phyloP scores from a whole-genome alignment of 2,329 filamentous ascomycete genomes.

The Aspergillus sp. region DNA sequence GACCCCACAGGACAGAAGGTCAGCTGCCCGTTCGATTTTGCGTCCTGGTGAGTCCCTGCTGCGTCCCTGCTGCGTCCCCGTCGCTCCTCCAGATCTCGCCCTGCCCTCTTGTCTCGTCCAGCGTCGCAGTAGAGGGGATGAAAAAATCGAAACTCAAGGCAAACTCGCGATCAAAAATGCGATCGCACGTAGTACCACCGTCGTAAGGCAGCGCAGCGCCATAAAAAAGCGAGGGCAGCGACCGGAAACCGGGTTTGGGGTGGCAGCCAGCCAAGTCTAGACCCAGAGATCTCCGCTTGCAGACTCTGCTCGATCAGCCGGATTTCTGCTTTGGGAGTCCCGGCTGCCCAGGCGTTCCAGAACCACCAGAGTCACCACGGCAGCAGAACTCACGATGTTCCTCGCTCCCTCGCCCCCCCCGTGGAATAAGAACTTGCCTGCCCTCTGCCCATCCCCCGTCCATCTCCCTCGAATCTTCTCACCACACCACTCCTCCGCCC shows the following conservation, averaged over 20 bases:
- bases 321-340: slow-evolving; percentile 22
- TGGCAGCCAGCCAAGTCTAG: slow-evolving; percentile 14
- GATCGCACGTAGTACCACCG: not conserved
- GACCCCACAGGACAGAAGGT: slow-evolving; percentile 17
- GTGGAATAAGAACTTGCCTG: not conserved
- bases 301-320: slow-evolving; percentile 24
- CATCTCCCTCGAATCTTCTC: not conserved
- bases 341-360: slow-evolving; percentile 4
- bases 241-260: not conserved
- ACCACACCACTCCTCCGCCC: slow-evolving; percentile 1
- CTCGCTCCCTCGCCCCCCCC: slow-evolving; percentile 3
- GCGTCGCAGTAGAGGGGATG: too few relatives aligned
- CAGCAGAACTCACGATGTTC: not conserved
- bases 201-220: not conserved
- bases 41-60: not conserved
- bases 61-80: too few relatives aligned
- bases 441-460: not conserved
- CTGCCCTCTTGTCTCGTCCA: too few relatives aligned
- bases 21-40: slow-evolving; percentile 19
- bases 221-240: not conserved
- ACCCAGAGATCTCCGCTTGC: slow-evolving; percentile 20
- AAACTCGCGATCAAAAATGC: not conserved
- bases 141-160: not conserved
- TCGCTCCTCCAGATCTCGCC: too few relatives aligned
- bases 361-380: not conserved